phyloP scores from a whole-genome alignment of 139 green algal genomes.

The Chlorella sp. region DNA sequence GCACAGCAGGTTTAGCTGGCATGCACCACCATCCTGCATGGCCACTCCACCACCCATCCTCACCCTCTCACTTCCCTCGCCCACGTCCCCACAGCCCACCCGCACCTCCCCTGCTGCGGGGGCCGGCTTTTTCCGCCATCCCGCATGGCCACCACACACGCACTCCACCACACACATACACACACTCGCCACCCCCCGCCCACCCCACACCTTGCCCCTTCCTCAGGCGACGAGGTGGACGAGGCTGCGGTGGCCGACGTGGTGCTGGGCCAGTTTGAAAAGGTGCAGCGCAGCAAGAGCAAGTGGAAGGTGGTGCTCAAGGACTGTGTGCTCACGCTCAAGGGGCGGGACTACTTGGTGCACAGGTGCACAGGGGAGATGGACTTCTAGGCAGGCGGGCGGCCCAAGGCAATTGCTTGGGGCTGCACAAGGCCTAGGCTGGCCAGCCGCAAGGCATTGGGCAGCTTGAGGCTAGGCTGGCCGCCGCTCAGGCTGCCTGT shows the following conservation, averaged over 20 bases:
- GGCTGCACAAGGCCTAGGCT: too few relatives aligned
- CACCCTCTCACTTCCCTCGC: background rate
- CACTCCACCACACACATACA: too few relatives aligned
- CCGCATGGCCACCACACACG: too few relatives aligned
- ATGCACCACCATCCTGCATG: background rate
- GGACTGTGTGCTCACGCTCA: constrained; percentile 38
- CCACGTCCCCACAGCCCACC: background rate
- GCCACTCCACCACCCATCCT: too few relatives aligned
- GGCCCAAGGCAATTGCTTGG: too few relatives aligned
- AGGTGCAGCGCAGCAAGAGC: constrained; percentile 48
- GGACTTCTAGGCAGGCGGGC: constrained; percentile 33
- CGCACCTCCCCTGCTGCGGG: background rate
- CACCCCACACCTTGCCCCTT: background rate
- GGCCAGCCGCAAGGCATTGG: too few relatives aligned
- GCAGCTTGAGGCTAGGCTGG: too few relatives aligned
- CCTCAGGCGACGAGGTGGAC: constrained; percentile 43
- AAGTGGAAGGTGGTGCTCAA: constrained; percentile 47
- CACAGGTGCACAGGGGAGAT: constrained; percentile 48
- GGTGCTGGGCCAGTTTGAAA: constrained; percentile 56
- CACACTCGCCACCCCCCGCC: background rate
- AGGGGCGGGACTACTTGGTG: constrained; percentile 51
- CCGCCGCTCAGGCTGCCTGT: too few relatives aligned
- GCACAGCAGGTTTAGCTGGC: background rate
- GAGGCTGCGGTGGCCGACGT: constrained; percentile 44
- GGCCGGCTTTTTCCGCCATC: too few relatives aligned